Base-by-base conservation (phyloP, 148 eudicot species). In the Diospyros lotus region DNA sequence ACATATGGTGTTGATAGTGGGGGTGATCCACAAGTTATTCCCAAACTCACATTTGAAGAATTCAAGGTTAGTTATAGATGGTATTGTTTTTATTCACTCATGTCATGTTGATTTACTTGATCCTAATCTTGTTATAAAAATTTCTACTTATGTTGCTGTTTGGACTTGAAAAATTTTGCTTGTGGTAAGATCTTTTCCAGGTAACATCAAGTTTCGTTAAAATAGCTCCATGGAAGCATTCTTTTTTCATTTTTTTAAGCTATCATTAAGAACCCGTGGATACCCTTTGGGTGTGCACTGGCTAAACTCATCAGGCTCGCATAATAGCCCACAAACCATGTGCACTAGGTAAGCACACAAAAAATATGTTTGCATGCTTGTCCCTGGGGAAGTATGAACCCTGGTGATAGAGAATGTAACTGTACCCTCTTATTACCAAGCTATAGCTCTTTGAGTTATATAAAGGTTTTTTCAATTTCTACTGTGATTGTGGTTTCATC, bases 1-100 rank as follows among this genome's bases (percentile, higher is more conserved):
- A 84, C 97, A 46, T 95, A 95, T 84, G 97, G 99, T 58, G 99
- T 95, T 76, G 99, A 95, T 61, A 95, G 99, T 80, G 99, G 99
- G 52, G 99, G 99, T 71, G 99, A 95, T 86, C 99, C 99, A 71
- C 83, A 81, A 83, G 96, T 82, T 58, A 95, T 95, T 77, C 99
- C 99, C 15, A 89, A 87, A 68, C 94, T 95, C 14, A 90, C 96
- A 56, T 95, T 82, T 86, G 93, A 92, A 75, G 86, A 95, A 81
- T 95, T 95, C 84, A 92, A 90, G 99, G 99, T 95, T 77, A 28
- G 78, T 74, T 69, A 69, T 28, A 28, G 0, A 28, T 0, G 28
- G 0, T 28, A 28, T 28, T 28, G 28, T 28, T 28, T 28, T 28
- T 28, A 28, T 28, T 28, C 0, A 28, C 28, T 28, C 72, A 48